phyloP scores from a whole-genome alignment of 768 basidiomycete genomes.

The Leccinum rimulosum region DNA sequence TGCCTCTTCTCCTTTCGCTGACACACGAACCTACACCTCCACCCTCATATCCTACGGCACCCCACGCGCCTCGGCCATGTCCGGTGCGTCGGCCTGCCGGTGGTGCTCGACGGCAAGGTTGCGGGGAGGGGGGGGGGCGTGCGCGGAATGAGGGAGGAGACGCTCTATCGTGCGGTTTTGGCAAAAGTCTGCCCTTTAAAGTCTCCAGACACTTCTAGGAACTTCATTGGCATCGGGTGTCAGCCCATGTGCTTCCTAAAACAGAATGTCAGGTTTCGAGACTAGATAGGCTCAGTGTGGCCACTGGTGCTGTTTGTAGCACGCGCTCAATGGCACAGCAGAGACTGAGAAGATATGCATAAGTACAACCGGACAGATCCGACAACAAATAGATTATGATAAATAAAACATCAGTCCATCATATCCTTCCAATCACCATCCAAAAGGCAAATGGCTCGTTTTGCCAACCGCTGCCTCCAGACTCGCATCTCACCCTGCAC shows the following conservation, averaged over 20 bases:
- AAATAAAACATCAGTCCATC: constrained; percentile 19
- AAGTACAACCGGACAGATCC: constrained; percentile 10
- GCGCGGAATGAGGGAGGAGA: constrained; percentile 56
- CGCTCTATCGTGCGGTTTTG: constrained; percentile 64
- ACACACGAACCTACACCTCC: constrained; percentile 62
- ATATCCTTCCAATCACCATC: constrained; percentile 71
- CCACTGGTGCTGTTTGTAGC: too few species aligned
- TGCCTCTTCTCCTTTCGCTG: not conserved
- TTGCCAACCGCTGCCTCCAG: constrained; percentile 63
- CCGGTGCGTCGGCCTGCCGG: constrained; percentile 84
- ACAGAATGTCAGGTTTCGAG: too few species aligned
- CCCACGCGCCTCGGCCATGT: constrained; percentile 72
- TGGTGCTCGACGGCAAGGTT: constrained; percentile 68
- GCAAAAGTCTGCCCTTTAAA: not conserved
- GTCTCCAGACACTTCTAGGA: too few species aligned
- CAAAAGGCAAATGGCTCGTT: constrained; percentile 58
- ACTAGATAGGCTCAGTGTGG: too few species aligned
- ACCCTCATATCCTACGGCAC: constrained; percentile 41
- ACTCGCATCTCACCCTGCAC: constrained; percentile 79
- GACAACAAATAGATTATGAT: not conserved
- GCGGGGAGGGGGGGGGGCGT: constrained; percentile 52
- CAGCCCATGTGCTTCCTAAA: too few species aligned
- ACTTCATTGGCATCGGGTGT: too few species aligned
- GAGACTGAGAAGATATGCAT: too few species aligned
- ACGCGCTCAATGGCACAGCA: too few species aligned